Base-by-base conservation (phyloP, 345 rosid species). In the Jatropha curcas region DNA sequence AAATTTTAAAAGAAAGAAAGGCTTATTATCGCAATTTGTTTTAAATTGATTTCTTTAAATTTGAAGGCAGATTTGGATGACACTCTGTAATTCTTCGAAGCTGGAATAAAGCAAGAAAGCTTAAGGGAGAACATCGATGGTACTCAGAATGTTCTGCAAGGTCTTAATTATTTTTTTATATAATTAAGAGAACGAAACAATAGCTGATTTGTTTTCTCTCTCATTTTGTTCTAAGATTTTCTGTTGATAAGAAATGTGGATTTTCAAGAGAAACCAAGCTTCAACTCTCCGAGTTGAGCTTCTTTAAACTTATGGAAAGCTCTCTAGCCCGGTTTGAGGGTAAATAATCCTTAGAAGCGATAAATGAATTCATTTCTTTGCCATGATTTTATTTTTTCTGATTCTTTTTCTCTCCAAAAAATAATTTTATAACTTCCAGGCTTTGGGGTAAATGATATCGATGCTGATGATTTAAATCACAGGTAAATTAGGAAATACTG, bases 271-370 rank as follows among this genome's bases (percentile, higher is more conserved):
- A 77, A n/a, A 59, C 65, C 83, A 90, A 82, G 96, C 98, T 63
- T 60, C 90, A 6, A 84, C 67, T 61, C 75, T 87, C 63, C 89
- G 97, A 75, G 86, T 80, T 60, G 89, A 94, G 64, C 96, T 94
- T 72, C 92, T 94, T 83, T 90, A 84, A 78, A 84, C 88, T 50
- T 87, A 94, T 74, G 96, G 97, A 76, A n/a, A 92, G 98, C 83
- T 86, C 98, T 53, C 98, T 94, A 2, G 97, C 97, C 97, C 73
- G 98, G 98, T 71, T 79, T 94, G 53, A 86, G 97, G 60, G 98
- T 94, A 89, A 76, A 63, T 74, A 39, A 28, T 57, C 64, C 5
- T 8, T 4, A 16, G 3, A 10, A 13, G 2, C 22, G 17, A n/a
- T n/a, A 17, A 48, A 2, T 22, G 1, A 0, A 1, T 17, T 1